Conservation (phyloP, 345 rosid species). For the Microcos paniculata region DNA sequence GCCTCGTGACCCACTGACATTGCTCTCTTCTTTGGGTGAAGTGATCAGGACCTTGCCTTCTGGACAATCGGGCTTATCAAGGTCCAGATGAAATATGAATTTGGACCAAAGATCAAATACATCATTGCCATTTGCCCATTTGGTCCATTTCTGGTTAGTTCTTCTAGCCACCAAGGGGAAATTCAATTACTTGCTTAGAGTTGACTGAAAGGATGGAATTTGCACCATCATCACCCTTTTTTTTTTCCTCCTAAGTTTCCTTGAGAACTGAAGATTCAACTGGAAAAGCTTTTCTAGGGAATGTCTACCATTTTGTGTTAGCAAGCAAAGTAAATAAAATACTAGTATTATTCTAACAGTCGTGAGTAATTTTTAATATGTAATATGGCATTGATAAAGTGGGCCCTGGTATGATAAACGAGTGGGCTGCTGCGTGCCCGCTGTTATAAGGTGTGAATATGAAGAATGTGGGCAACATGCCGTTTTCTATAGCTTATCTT, state of each 20-base stretch:
- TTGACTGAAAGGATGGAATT: slow-evolving; percentile 1
- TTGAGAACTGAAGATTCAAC: neutral
- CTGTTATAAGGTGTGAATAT: neutral
- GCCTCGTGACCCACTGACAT: neutral
- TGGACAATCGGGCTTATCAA: too few species aligned
- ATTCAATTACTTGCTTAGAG: neutral
- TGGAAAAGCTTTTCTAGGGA: neutral
- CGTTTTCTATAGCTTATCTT: neutral
- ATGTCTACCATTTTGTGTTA: neutral
- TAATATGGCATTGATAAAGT: neutral
- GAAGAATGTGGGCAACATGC: neutral
- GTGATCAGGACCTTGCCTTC: too few species aligned
- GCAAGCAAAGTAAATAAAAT: neutral
- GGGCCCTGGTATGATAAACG: neutral
- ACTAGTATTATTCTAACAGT: too few species aligned
- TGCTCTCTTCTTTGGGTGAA: neutral
- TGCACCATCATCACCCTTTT: neutral
- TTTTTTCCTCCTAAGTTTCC: neutral
- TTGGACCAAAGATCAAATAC: neutral
- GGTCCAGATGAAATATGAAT: neutral
- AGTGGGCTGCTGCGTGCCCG: neutral
- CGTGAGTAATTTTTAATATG: too few species aligned
- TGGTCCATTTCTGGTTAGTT: neutral
- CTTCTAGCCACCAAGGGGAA: too few species aligned
- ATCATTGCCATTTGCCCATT: too few species aligned